A percentile compares a stretch with the other conserved stretches of the same genome.
These are phyloP conservation scores for Leishmania gerbilli DNA, from an alignment of 208 protist species.

Conservation along the genomic window DNA sequence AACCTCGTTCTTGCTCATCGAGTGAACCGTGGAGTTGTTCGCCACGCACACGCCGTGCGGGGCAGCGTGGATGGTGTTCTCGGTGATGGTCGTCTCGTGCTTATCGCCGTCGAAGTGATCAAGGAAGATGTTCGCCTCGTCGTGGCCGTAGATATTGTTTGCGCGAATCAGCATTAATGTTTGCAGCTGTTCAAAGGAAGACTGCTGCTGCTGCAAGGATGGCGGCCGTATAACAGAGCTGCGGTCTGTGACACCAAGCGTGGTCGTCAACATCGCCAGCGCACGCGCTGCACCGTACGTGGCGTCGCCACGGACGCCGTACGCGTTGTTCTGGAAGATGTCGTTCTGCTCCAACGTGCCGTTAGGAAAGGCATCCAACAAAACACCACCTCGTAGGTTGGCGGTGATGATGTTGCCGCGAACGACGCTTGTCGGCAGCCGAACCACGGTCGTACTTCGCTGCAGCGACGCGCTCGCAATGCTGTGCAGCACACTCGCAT, in stretches of 20 bases:
- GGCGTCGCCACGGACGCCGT: slow-evolving; percentile 68
- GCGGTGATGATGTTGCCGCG: slow-evolving; percentile 55
- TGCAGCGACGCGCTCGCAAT: slow-evolving; percentile 27
- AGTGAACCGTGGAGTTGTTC: slow-evolving; percentile 43
- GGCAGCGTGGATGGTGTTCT: slow-evolving; percentile 67
- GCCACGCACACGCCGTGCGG: slow-evolving; percentile 69
- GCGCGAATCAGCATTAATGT: slow-evolving; percentile 24
- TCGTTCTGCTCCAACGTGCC: slow-evolving; percentile 70
- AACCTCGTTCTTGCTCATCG: slow-evolving; percentile 61
- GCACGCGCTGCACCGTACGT: slow-evolving; percentile 43
- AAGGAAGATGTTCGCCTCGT: slow-evolving; percentile 61
- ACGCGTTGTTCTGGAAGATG: slow-evolving; percentile 68
- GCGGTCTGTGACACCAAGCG: background rate
- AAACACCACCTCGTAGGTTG: slow-evolving; percentile 70
- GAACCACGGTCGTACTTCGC: slow-evolving; percentile 24
- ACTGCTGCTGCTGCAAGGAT: background rate
- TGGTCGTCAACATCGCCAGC: slow-evolving; percentile 28
- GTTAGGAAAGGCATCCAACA: slow-evolving; percentile 51
- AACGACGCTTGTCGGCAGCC: slow-evolving; percentile 36
- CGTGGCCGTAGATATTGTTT: slow-evolving; percentile 70
- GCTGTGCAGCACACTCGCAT: slow-evolving; percentile 32
- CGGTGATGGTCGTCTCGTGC: slow-evolving; percentile 35
- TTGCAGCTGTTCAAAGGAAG: slow-evolving; percentile 13
- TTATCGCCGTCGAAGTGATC: slow-evolving; percentile 34
- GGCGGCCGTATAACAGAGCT: slow-evolving; percentile 3